Evolutionary conservation across 2,329 filamentous ascomycete species (phyloP), one percentile per base, ranked within the genome.

Genomic region (Colletotrichum incanum): DNA sequence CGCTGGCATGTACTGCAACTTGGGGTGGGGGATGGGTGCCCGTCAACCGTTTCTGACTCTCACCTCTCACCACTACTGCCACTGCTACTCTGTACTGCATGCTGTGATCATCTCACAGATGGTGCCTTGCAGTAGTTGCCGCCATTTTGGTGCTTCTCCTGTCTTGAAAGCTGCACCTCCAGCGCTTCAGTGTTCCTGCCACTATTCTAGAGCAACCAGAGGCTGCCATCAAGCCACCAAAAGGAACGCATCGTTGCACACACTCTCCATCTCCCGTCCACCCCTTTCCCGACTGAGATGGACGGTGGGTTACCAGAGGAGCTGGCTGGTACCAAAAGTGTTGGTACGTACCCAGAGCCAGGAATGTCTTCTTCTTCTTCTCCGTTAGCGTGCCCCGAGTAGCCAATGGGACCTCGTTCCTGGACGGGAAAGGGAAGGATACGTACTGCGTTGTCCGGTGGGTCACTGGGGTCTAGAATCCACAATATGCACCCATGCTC

Each of bases 61-160:
- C 52, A 61, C 39, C 14, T 58, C 54, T n/a, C 7, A 28, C n/a
- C 20, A 14, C 14, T 34, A 26, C 64, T 34, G 9, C 37, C 52
- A 26, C 37, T 54, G 18, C 60, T 68, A n/a, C n/a, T n/a, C n/a
- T n/a, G n/a, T n/a, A n/a, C 64, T 68, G 65, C 65, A 63, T 55
- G 58, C 43, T 58, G 69, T 68, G 58, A 18, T 69, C 65, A 59
- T 37, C 47, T 54, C 28, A 49, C 41, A 61, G 71, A 71, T 73
- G 71, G 71, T 73, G 67, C 71, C 71, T 73, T 73, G 71, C 71
- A 73, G 71, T 73, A 73, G 71, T 49, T 37, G 43, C 71, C 67
- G 66, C 49, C 71, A 39, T 65, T 47, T 59, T 60, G 59, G 60
- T 65, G 70, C 66, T 59, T 72, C 45, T 70, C 55, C 66, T 70